phyloP scores from a whole-genome alignment of 1,139 yeast species.

The Citeromyces hawaiiensis region DNA sequence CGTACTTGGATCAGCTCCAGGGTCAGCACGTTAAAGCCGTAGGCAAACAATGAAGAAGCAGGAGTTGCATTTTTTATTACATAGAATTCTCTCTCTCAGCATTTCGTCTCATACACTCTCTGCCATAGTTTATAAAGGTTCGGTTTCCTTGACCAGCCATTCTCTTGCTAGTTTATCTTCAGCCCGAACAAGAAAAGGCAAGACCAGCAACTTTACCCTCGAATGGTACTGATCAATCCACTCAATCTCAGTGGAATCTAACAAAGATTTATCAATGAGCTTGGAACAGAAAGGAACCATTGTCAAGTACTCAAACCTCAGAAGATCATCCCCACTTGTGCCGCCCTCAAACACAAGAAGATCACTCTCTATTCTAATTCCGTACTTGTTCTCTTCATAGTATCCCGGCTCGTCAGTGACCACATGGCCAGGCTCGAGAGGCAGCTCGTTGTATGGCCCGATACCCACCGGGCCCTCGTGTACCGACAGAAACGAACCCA shows the following conservation, averaged over 20 bases:
- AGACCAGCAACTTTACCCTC: constrained; percentile 22
- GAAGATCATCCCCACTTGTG: constrained; percentile 8
- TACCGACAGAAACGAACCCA: constrained; percentile 41
- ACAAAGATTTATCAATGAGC: constrained; percentile 25
- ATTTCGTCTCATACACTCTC: too few relatives aligned
- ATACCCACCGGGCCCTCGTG: constrained; percentile 44
- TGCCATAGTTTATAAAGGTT: constrained; percentile 4
- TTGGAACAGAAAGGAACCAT: constrained; percentile 39
- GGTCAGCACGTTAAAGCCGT: too few relatives aligned
- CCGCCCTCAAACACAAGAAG: constrained; percentile 18
- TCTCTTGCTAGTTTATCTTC: constrained; percentile 21
- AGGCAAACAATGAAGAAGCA: too few relatives aligned
- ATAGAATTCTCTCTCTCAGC: too few relatives aligned
- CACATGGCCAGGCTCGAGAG: constrained; percentile 30
- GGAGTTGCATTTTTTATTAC: too few relatives aligned
- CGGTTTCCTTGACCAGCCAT: constrained; percentile 38
- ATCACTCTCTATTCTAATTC: constrained; percentile 40
- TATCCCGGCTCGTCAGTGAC: constrained; percentile 46
- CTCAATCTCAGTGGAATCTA: constrained; percentile 25
- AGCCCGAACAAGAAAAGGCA: constrained; percentile 13
- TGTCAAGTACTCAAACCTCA: constrained; percentile 35
- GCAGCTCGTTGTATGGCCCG: constrained; percentile 21
- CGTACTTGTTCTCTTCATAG: constrained; percentile 36
- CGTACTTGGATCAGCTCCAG: too few relatives aligned
- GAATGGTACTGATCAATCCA: constrained; percentile 39